Conservation (phyloP, 2,329 filamentous ascomycete species). For the Pseudogymnoascus pannorum region DNA sequence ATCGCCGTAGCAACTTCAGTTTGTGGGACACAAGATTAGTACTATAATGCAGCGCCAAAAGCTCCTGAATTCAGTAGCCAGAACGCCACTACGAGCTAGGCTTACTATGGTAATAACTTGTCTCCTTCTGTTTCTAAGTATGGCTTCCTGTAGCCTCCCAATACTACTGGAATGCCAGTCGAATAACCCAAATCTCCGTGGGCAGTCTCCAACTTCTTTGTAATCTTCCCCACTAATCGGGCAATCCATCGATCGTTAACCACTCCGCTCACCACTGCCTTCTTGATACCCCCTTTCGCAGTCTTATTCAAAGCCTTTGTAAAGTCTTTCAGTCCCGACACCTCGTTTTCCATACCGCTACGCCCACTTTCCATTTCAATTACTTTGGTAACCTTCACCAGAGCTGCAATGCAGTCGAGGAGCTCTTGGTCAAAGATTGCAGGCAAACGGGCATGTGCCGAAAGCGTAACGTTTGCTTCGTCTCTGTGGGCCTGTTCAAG, state of each 20-base stretch:
- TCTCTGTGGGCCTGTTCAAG: constrained; percentile 38
- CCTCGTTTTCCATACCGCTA: constrained; percentile 23
- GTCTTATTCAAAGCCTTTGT: constrained; percentile 26
- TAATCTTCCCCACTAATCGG: constrained; percentile 44
- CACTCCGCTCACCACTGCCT: constrained; percentile 37
- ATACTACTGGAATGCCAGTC: constrained; percentile 36
- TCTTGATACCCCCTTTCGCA: constrained; percentile 40
- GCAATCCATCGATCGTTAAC: constrained; percentile 50
- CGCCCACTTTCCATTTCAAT: constrained; percentile 43
- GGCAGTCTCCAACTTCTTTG: constrained; percentile 39
- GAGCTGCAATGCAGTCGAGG: constrained; percentile 45
- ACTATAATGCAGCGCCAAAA: neutral
- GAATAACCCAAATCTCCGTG: constrained; percentile 45
- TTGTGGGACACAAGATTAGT: neutral
- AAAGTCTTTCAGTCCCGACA: constrained; percentile 26
- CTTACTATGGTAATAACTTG: constrained; percentile 20
- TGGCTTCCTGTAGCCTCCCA: constrained; percentile 18
- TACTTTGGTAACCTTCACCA: constrained; percentile 51
- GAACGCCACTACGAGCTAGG: neutral
- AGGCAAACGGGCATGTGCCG: constrained; percentile 41
- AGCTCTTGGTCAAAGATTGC: constrained; percentile 43
- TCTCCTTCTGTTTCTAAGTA: constrained; percentile 12
- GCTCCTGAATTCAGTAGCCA: neutral
- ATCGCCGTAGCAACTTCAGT: neutral
- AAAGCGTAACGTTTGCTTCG: constrained; percentile 40